phyloP scores from a whole-genome alignment of 257 asterid genomes.

The Ehretia macrophylla region DNA sequence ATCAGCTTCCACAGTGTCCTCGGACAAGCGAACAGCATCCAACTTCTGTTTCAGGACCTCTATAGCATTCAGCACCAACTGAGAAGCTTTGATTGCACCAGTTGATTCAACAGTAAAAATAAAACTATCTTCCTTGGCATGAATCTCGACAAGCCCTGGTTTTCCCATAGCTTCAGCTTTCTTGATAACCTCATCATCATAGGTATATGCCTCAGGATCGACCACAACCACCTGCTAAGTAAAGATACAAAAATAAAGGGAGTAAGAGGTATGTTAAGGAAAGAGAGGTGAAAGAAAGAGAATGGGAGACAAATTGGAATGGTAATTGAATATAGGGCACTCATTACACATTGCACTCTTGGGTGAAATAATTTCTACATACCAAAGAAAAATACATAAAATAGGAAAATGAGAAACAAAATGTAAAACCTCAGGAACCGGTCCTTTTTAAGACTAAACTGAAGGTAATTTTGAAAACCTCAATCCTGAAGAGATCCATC shows the following conservation, averaged over 20 bases:
- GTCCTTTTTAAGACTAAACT: no score
- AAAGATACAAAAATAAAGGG: not conserved
- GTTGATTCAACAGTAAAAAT: conserved; percentile 91
- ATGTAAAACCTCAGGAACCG: no score
- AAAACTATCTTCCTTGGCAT: conserved; percentile 88
- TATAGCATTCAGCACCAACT: conserved; percentile 76
- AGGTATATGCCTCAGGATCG: conserved; percentile 86
- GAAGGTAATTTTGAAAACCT: no score
- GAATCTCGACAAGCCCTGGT: conserved; percentile 78
- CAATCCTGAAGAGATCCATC: no score
- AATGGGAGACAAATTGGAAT: not conserved
- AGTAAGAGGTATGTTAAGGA: not conserved
- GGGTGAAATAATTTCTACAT: no score
- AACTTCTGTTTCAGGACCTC: conserved; percentile 83
- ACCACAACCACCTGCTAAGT: conserved; percentile 53
- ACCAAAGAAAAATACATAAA: no score
- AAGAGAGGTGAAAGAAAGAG: not conserved
- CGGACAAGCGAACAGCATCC: conserved; percentile 92
- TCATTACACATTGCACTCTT: no score
- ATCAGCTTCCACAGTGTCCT: conserved; percentile 96
- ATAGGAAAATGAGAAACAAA: no score
- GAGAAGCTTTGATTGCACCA: conserved; percentile 88
- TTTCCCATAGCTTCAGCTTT: conserved; percentile 84
- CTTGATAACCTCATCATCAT: conserved; percentile 92
- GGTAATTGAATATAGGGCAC: no score